Conservation (phyloP, 75 land plant species). For the Pinus taeda region DNA sequence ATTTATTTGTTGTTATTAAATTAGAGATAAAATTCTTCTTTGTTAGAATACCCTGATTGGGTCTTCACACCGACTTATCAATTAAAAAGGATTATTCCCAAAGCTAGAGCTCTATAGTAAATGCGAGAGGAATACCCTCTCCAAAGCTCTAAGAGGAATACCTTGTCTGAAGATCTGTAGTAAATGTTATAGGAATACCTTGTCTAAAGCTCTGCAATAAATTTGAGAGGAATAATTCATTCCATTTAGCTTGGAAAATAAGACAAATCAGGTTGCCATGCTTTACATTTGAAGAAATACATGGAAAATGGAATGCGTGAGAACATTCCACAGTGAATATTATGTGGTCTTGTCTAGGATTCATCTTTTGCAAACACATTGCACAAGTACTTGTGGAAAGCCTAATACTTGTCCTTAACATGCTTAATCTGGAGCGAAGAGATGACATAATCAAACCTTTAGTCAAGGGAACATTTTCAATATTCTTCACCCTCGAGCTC, state of each 20-base stretch:
- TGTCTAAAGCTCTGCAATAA: no score
- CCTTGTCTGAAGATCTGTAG: no score
- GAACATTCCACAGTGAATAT: slow-evolving; percentile 89
- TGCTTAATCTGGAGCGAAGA: slow-evolving; percentile 39
- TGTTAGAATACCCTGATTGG: no score
- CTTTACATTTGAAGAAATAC: slow-evolving; percentile 63
- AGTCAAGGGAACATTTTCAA: slow-evolving; percentile 4
- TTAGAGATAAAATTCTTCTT: no score
- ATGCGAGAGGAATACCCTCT: no score
- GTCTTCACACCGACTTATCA: no score
- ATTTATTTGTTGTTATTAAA: no score
- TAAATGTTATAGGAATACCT: no score
- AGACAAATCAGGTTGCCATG: slow-evolving; percentile 58
- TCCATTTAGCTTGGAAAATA: slow-evolving; percentile 63
- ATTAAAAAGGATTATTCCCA: no score
- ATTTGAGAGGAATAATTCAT: slow-evolving; percentile 15
- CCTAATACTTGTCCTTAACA: slow-evolving; percentile 29
- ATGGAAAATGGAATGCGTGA: slow-evolving; percentile 82
- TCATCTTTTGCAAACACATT: slow-evolving; percentile 63
- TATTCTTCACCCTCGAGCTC: slow-evolving; percentile 12
- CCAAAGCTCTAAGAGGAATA: no score
- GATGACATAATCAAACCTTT: slow-evolving; percentile 20
- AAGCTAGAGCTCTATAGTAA: no score
- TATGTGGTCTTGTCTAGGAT: slow-evolving; percentile 59
- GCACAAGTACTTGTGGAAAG: slow-evolving; percentile 60